Percentiles rank a stretch among this genome's conserved stretches.
phyloP scores from a whole-genome alignment of 768 basidiomycete species.

The Panellus pusillus region DNA sequence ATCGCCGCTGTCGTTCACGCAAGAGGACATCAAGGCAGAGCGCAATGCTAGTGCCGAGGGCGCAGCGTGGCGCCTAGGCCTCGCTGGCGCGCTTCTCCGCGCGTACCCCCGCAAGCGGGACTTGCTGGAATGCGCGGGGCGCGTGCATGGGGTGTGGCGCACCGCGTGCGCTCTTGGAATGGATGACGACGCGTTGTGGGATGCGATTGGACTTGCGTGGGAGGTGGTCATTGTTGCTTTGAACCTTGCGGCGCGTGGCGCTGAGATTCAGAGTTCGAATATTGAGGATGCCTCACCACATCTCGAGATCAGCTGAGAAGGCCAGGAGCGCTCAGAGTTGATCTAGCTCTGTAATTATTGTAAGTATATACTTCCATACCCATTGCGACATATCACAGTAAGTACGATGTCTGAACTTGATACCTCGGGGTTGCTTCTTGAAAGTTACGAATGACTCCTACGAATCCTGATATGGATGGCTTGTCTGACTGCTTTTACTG shows the following conservation, averaged over 20 bases:
- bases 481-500: too few relatives aligned
- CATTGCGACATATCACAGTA: too few relatives aligned
- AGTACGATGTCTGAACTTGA: too few relatives aligned
- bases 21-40: background rate
- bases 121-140: slow-evolving; percentile 36
- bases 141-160: slow-evolving; percentile 45
- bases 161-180: slow-evolving; percentile 48
- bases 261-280: background rate
- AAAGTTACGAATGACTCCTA: too few relatives aligned
- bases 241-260: slow-evolving; percentile 17
- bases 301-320: too few relatives aligned
- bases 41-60: background rate
- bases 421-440: too few relatives aligned
- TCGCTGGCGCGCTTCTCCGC: slow-evolving; percentile 3
- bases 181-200: slow-evolving; percentile 45
- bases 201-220: slow-evolving; percentile 50
- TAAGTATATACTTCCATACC: too few relatives aligned
- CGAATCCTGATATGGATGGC: too few relatives aligned
- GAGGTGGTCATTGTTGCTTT: slow-evolving; percentile 45
- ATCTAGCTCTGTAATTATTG: too few relatives aligned
- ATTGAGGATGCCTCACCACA: too few relatives aligned
- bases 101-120: background rate
- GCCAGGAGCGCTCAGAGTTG: too few relatives aligned
- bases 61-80: slow-evolving; percentile 3
- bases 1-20: background rate